Base-by-base conservation (phyloP, 805 yeast species). In the Metschnikowia amazonensis region DNA sequence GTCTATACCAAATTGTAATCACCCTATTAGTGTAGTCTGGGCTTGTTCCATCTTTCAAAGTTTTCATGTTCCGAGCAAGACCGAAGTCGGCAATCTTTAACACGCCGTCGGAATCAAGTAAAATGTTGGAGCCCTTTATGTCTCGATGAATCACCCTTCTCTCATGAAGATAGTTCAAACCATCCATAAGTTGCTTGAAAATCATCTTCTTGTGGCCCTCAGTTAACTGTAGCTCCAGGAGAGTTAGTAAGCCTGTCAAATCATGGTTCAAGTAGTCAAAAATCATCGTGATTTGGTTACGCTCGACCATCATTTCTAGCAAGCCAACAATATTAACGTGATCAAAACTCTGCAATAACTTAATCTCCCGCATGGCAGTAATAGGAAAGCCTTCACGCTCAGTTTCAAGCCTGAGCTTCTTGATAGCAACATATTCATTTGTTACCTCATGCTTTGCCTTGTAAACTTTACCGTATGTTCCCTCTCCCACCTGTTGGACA, bases 361-460 rank as follows among this genome's bases (percentile, higher is more conserved):
- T 82, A 49, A 90, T 88, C 67, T 94, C 99, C 53, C 99, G 74
- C 59, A 89, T 80, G 0, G 98, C 96, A 0, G 99, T 94, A 18
- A 94, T 86, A 2, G 99, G 99, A 64, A 94, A 88, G 0, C 98
- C 97, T 60, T 94, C 99, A 40, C 89, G 74, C 62, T 92, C 98
- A 6, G 81, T 67, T 60, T 94, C 97, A 57, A 94, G 74, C 49
- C 97, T 67, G 36, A 94, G 71, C 53, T 84, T 77, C 62, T 94
- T 94, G 59, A 94, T 70, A 1, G 99, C 99, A n/a, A 89, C 94
- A 52, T 76, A 68, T 47, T 78, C 81, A 1, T 79, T 75, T 0
- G 96, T 87, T 4, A 79, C 69, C 13, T 67, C 66, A 61, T 94
- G 89, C 40, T 71, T 73, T 0, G 97, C 96, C 60, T 89, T 89